Evolutionary conservation across 176 grass and related monocot genomes (phyloP), one percentile per base, ranked within the genome.

Genomic region (Paspalum notatum): DNA sequence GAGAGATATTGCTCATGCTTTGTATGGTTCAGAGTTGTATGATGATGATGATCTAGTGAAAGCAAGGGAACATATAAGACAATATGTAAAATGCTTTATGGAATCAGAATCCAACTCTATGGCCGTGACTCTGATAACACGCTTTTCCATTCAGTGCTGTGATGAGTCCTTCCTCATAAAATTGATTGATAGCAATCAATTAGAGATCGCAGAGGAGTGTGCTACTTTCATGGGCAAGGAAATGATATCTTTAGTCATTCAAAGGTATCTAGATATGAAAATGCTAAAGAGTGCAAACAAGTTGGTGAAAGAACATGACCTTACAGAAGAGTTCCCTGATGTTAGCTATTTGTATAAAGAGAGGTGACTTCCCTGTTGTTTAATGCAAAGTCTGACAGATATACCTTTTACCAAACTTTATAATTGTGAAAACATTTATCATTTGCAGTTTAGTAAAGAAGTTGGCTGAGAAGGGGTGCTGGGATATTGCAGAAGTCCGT

Each of bases 391-490:
- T 39, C 25, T 45, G 72, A 65, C 42, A 76, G 9, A 72, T 76
- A 70, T 78, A 25, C 20, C 47, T 6, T 68, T 68, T 60, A 71
- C 18, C 37, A 51, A 44, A 86, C 63, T 62, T 72, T 71, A 72
- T 38, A 75, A 79, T 50, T 38, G 25, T 63, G 63, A 70, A 76
- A 49, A 64, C n/a, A 48, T 48, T 61, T 17, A 61, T 12, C 39
- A 40, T 80, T 77, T 87, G 62, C 66, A 94, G 95, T 87, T 85
- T 80, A 83, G 62, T 98, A 43, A 98, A 94, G 82, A 98, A 94
- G 77, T 83, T 98, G 66, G 95, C 92, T 75, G 95, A 98, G 77
- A 94, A 91, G 92, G 95, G 95, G 40, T 94, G 90, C 62, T 98
- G 95, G 95, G 95, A 98, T 75, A 58, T 98, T 87, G 95, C 92